A percentile compares a stretch with the other conserved stretches of the same genome.
phyloP scores from a whole-genome alignment of 805 yeast species.

The Deakozyma indianensis region DNA sequence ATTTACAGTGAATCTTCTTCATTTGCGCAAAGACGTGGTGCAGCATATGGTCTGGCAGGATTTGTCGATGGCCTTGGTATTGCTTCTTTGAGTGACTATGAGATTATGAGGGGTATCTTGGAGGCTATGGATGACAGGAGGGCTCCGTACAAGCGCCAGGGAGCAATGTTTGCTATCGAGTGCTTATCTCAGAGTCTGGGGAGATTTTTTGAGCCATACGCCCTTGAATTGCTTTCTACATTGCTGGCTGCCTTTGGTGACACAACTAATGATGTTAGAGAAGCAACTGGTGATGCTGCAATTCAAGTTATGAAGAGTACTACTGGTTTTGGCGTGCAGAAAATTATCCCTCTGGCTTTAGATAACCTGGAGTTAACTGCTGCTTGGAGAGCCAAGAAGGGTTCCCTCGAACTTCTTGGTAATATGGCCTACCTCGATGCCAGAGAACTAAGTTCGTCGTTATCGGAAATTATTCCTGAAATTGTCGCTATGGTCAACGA shows the following conservation, averaged over 20 bases:
- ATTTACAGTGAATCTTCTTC: constrained; percentile 37
- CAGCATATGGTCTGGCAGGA: constrained; percentile 95
- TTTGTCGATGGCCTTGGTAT: constrained; percentile 83
- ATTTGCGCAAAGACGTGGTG: constrained; percentile 60
- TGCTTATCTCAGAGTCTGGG: constrained; percentile 69
- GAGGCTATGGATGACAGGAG: constrained; percentile 84
- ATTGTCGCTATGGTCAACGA: constrained; percentile 91
- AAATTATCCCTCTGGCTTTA: constrained; percentile 81
- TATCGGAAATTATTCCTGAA: constrained; percentile 87
- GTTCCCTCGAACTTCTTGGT: constrained; percentile 90
- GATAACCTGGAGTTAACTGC: constrained; percentile 74
- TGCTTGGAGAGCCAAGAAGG: constrained; percentile 87
- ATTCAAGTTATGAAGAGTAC: constrained; percentile 79
- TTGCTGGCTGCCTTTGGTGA: constrained; percentile 79
- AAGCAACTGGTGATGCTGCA: constrained; percentile 78
- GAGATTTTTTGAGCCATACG: constrained; percentile 82
- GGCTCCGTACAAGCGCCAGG: constrained; percentile 60
- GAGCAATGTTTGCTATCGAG: constrained; percentile 77
- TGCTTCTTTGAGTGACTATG: constrained; percentile 57
- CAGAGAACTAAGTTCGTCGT: constrained; percentile 75
- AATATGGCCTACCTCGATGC: constrained; percentile 98
- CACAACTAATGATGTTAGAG: constrained; percentile 68
- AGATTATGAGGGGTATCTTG: constrained; percentile 56
- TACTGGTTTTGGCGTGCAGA: constrained; percentile 82
- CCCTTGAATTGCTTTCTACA: constrained; percentile 72